These are phyloP conservation scores for Paecilomyces variotii DNA, from an alignment of 2,329 filamentous ascomycete genomes.

Conservation along the genomic window DNA sequence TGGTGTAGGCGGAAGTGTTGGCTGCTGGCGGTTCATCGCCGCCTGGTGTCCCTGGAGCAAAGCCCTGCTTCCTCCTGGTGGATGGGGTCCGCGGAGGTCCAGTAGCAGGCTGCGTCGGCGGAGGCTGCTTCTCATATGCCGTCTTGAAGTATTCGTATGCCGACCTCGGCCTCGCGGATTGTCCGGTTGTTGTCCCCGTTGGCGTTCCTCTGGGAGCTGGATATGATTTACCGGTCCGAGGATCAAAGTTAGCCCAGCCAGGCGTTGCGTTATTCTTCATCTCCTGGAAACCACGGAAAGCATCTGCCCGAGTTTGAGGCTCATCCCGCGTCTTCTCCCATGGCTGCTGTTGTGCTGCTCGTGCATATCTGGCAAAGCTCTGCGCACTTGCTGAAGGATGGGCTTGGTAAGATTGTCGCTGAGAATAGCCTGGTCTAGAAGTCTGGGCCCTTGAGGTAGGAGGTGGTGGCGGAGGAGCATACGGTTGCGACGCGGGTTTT, in stretches of 20 bases:
- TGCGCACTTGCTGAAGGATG: conserved; percentile 30
- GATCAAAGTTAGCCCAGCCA: conserved; percentile 36
- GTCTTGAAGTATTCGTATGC: conserved; percentile 31
- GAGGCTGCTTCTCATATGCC: conserved; percentile 3
- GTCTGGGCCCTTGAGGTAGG: conserved; percentile 15
- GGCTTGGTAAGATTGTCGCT: conserved; percentile 12
- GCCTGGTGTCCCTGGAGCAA: conserved; percentile 51
- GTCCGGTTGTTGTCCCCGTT: conserved; percentile 11
- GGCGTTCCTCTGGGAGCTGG: conserved; percentile 8
- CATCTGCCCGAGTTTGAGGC: conserved; percentile 34
- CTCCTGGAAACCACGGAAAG: conserved; percentile 37
- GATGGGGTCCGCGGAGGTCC: conserved; percentile 30
- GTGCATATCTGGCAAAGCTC: conserved; percentile 33
- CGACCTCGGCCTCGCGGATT: conserved; percentile 25
- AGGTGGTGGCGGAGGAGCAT: conserved; percentile 11
- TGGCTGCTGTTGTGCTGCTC: conserved; percentile 28
- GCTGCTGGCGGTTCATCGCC: conserved; percentile 52
- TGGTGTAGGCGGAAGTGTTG: conserved; percentile 44
- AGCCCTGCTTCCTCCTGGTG: conserved; percentile 47
- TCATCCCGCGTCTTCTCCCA: conserved; percentile 33
- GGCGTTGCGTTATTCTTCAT: conserved; percentile 28
- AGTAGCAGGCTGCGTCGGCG: conserved; percentile 23
- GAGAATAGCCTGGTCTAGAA: conserved; percentile 14
- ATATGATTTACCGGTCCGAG: conserved; percentile 20
- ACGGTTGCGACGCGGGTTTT: conserved; percentile 1